Evolutionary conservation across 1,139 yeast genomes (phyloP), one percentile per base, ranked within the genome.

Genomic region (Candida sojae): DNA sequence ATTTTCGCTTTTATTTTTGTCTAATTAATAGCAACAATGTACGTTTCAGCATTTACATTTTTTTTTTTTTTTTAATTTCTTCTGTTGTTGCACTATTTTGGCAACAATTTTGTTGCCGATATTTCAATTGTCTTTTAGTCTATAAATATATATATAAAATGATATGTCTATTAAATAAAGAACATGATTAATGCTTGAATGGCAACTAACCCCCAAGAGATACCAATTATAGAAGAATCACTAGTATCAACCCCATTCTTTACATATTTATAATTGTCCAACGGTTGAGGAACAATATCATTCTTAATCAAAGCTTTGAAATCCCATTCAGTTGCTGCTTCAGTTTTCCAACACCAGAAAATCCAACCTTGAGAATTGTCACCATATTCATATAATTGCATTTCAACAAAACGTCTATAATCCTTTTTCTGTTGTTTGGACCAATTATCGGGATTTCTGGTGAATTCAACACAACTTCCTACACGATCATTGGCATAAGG

Each of bases 321-420:
- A 59, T 83, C 88, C 88, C 88, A 83, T 62, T 83, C 88, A 33
- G 79, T 70, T 6, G 83, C 71, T 45, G 66, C 67, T 59, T 84
- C 88, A 2, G 88, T 83, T 63, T 83, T 42, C 44, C 44, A 42
- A 35, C 44, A 42, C 44, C 44, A 42, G 59, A 83, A 83, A 32
- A 82, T 80, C 86, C 86, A 83, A 2, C 88, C 88, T 5, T 68
- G 68, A 34, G 73, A 64, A 61, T 60, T 77, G 8, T 51, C 46
- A 9, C 45, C 43, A 42, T 61, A 61, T 44, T 58, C 58, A 39
- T 59, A 61, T 23, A 61, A 51, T 50, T 70, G 75, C 56, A 68
- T 68, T 53, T 70, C 75, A 26, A 70, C 55, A 79, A 54, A 80
- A 74, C 65, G 82, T 75, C 64, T 79, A 63, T 63, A 73, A 71